Evolutionary conservation across 2,329 filamentous ascomycete genomes (phyloP).

Genomic region (Madurella mycetomatis): DNA sequence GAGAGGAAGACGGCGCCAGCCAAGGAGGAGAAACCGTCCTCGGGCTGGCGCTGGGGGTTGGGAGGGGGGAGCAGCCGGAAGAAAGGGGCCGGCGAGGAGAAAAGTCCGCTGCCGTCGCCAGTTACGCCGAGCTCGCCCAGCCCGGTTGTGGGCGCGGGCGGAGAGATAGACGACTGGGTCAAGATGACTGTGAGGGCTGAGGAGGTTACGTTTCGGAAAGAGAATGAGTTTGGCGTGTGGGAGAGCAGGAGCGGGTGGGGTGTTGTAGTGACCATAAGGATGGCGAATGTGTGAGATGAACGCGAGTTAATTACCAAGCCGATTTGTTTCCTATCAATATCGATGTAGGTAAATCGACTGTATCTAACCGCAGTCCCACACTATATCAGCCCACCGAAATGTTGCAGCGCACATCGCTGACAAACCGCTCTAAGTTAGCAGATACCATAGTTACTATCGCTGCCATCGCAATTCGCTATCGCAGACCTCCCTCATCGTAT

Average conservation of each 20-base stretch:
- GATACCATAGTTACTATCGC: too few species aligned
- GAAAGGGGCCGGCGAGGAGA: not conserved
- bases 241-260: slow-evolving; percentile 49
- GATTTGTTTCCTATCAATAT: too few species aligned
- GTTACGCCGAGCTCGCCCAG: slow-evolving; percentile 5
- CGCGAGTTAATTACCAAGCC: too few species aligned
- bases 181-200: slow-evolving; percentile 42
- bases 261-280: slow-evolving; percentile 40
- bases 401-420: too few species aligned
- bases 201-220: slow-evolving; percentile 46
- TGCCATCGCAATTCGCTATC: too few species aligned
- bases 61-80: slow-evolving; percentile 30
- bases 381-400: too few species aligned
- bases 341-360: too few species aligned
- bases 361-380: too few species aligned
- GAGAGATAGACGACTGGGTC: slow-evolving; percentile 24
- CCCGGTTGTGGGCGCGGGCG: not conserved
- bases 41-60: slow-evolving; percentile 23
- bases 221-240: slow-evolving; percentile 50
- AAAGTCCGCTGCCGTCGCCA: not conserved
- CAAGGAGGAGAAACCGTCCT: slow-evolving; percentile 29
- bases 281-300: not conserved
- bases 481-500: too few species aligned
- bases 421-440: too few species aligned
- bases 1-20: slow-evolving; percentile 29